A percentile compares a stretch with the other conserved stretches of the same genome.
phyloP scores from a whole-genome alignment of 2,329 filamentous ascomycete species.

The Calonectria pseudoturangicola region DNA sequence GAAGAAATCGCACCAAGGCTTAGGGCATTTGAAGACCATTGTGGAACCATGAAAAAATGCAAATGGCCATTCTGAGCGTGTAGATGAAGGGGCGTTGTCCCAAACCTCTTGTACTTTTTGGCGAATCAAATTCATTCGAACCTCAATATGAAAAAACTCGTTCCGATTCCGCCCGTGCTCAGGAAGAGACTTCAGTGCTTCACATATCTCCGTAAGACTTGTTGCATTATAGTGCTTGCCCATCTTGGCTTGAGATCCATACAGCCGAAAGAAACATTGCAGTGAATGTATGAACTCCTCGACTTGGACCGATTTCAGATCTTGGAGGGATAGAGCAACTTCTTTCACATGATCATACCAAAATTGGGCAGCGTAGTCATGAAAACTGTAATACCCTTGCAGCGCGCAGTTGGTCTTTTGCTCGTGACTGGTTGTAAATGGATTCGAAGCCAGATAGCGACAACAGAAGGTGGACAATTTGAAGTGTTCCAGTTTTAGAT shows the following conservation, averaged over 20 bases:
- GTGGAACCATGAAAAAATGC: background rate
- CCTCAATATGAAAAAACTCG: constrained; percentile 19
- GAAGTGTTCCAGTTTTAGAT: constrained; percentile 16
- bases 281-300: background rate
- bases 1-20: constrained; percentile 44
- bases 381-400: constrained; percentile 31
- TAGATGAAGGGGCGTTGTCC: too few species aligned
- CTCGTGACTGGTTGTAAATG: constrained; percentile 4
- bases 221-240: too few species aligned
- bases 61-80: background rate
- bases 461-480: constrained; percentile 30
- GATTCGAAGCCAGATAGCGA: constrained; percentile 32
- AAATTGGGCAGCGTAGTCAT: constrained; percentile 39
- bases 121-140: constrained; percentile 28
- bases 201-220: background rate
- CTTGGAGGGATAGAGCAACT: background rate
- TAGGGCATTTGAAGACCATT: constrained; percentile 32
- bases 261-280: background rate
- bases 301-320: background rate
- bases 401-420: background rate
- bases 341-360: constrained; percentile 38
- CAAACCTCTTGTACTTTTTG: constrained; percentile 26
- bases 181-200: constrained; percentile 7
- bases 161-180: constrained; percentile 26
- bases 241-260: background rate